These are phyloP conservation scores for Petasospora rhodanensis DNA, from an alignment of 1,139 yeast species.

Conservation along the genomic window DNA sequence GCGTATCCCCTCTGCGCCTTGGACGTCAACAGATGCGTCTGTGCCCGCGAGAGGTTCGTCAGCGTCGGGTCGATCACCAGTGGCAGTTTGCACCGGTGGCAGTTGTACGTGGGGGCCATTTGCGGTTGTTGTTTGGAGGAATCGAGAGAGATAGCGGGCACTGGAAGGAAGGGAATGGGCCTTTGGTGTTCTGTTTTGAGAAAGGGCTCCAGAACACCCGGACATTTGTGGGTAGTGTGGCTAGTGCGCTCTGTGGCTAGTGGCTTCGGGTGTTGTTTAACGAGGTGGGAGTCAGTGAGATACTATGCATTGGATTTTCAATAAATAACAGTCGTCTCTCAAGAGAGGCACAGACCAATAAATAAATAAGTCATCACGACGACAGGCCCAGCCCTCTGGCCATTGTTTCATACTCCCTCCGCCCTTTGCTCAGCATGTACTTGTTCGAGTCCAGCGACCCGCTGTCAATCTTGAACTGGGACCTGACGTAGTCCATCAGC, in stretches of 20 bases:
- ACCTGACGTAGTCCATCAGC: conserved; percentile 1
- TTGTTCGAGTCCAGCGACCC: conserved; percentile 5
- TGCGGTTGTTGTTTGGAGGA: not conserved
- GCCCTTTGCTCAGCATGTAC: conserved; percentile 7
- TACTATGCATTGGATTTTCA: too few relatives aligned
- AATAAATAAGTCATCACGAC: too few relatives aligned
- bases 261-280: too few relatives aligned
- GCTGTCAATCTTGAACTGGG: conserved; percentile 4
- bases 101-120: conserved; percentile 24
- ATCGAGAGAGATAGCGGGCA: too few relatives aligned
- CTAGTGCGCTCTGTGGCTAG: too few relatives aligned
- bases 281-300: too few relatives aligned
- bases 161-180: too few relatives aligned
- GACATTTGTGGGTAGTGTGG: too few relatives aligned
- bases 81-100: conserved; percentile 62
- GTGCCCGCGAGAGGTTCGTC: conserved; percentile 47
- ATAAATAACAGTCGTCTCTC: too few relatives aligned
- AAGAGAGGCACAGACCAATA: too few relatives aligned
- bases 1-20: conserved; percentile 26
- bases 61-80: conserved; percentile 51
- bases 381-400: conserved; percentile 7
- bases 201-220: too few relatives aligned
- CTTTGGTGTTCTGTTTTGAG: too few relatives aligned
- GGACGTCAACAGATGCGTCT: conserved; percentile 40
- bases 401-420: conserved; percentile 6